Evolutionary conservation across 371 early-diverging fungal genomes (phyloP).

Genomic region (Apophysomyces trapeziformis): DNA sequence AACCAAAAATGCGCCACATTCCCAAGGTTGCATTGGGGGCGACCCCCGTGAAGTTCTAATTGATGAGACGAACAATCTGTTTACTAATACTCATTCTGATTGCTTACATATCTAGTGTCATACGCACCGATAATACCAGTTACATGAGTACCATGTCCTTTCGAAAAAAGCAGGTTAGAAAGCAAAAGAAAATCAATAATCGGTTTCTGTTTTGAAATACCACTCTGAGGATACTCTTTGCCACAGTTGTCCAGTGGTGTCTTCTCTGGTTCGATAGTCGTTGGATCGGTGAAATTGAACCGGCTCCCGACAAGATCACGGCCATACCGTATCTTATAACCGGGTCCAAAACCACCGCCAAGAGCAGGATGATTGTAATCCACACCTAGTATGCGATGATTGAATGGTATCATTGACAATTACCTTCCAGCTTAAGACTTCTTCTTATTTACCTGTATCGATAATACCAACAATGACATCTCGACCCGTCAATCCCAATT

Average conservation of each 20-base stretch:
- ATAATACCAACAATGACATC: constrained; percentile 71
- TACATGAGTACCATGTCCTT: constrained; percentile 67
- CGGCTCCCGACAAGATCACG: constrained; percentile 60
- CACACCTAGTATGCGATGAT: constrained; percentile 28
- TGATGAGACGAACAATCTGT: background rate
- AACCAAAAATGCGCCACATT: constrained; percentile 72
- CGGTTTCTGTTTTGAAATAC: constrained; percentile 2
- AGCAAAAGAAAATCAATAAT: background rate
- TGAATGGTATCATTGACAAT: constrained; percentile 28
- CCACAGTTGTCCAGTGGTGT: constrained; percentile 51
- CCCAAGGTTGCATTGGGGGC: constrained; percentile 69
- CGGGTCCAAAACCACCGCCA: constrained; percentile 68
- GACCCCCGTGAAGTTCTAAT: constrained; percentile 61
- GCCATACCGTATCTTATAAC: constrained; percentile 59
- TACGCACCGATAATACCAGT: constrained; percentile 69
- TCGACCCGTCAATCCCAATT: constrained; percentile 59
- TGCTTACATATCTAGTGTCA: constrained; percentile 37
- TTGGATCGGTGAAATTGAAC: constrained; percentile 14
- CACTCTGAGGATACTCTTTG: constrained; percentile 26
- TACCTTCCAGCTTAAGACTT: background rate
- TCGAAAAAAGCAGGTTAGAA: background rate
- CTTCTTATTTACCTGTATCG: constrained; percentile 56
- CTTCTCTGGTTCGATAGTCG: constrained; percentile 26
- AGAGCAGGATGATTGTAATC: constrained; percentile 75
- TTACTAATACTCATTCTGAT: background rate